Conservation (phyloP, 192 early-diverging fungal species). For the Backusella westeae region DNA sequence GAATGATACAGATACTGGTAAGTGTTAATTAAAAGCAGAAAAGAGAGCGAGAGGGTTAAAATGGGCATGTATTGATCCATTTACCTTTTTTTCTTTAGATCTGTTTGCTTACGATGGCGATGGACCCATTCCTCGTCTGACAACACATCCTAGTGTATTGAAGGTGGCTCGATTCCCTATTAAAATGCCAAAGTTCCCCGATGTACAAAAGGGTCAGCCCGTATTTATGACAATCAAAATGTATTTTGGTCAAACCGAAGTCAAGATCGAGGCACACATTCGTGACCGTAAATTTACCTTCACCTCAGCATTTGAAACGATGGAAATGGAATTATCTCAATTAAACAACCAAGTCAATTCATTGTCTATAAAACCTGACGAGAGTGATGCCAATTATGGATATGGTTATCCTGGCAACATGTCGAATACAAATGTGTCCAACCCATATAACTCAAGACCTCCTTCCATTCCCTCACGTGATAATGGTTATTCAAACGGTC, state of each 20-base stretch:
- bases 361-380: slow-evolving; percentile 9
- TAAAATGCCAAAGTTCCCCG: slow-evolving; percentile 38
- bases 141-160: slow-evolving; percentile 32
- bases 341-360: background rate
- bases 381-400: background rate
- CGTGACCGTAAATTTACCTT: slow-evolving; percentile 43
- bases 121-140: slow-evolving; percentile 27
- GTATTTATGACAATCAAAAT: slow-evolving; percentile 48
- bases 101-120: slow-evolving; percentile 37
- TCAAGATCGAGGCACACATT: slow-evolving; percentile 46
- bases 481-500: slow-evolving; percentile 21
- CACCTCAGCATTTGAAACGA: slow-evolving; percentile 31
- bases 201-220: slow-evolving; percentile 43
- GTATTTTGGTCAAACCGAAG: slow-evolving; percentile 55
- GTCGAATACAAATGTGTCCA: background rate
- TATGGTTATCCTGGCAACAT: background rate
- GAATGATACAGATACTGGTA: slow-evolving; percentile 44
- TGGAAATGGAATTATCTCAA: background rate
- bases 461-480: slow-evolving; percentile 17
- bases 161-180: slow-evolving; percentile 42
- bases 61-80: background rate
- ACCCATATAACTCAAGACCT: slow-evolving; percentile 1
- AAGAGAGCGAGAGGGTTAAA: background rate
- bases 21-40: background rate
- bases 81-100: slow-evolving; percentile 19